A percentile compares a stretch with the other conserved stretches of the same genome.
These are phyloP conservation scores for Diversispora epigaea DNA, from an alignment of 192 early-diverging fungal genomes.

Conservation along the genomic window DNA sequence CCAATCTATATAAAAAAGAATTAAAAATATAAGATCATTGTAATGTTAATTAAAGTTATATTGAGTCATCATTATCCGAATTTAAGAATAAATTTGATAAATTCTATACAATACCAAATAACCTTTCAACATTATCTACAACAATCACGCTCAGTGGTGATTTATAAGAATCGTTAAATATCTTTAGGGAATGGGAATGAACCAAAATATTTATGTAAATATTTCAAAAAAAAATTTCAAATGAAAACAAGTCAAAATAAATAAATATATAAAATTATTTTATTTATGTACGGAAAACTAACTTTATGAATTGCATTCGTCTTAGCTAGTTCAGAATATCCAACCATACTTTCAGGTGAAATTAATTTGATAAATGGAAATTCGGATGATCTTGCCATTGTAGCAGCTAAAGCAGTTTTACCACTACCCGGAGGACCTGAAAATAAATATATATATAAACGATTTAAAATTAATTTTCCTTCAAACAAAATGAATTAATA, in stretches of 20 bases:
- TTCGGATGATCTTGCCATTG: conserved; percentile 82
- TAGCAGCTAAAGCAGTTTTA: conserved; percentile 96
- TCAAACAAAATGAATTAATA: not conserved
- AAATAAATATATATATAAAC: not conserved
- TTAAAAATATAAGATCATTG: not conserved
- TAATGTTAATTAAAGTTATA: not conserved
- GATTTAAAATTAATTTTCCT: not conserved
- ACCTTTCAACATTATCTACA: conserved; percentile 90
- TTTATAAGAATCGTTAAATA: conserved; percentile 98
- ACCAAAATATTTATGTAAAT: not conserved
- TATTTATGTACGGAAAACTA: not conserved
- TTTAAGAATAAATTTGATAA: not conserved
- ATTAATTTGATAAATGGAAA: conserved; percentile 98
- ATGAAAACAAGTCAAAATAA: not conserved
- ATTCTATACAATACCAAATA: conserved; percentile 59
- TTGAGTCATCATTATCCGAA: not conserved
- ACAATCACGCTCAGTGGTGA: conserved; percentile 93
- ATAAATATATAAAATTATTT: no score
- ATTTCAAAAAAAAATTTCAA: not conserved
- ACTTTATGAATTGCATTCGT: conserved; percentile 85
- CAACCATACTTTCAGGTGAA: conserved; percentile 95
- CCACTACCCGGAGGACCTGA: conserved; percentile 73
- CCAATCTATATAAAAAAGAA: conserved; percentile 61
- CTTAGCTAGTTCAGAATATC: conserved; percentile 80
- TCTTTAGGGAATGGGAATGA: conserved; percentile 22